Conservation (phyloP, 2,329 filamentous ascomycete genomes). For the Gnomoniopsis sp. region DNA sequence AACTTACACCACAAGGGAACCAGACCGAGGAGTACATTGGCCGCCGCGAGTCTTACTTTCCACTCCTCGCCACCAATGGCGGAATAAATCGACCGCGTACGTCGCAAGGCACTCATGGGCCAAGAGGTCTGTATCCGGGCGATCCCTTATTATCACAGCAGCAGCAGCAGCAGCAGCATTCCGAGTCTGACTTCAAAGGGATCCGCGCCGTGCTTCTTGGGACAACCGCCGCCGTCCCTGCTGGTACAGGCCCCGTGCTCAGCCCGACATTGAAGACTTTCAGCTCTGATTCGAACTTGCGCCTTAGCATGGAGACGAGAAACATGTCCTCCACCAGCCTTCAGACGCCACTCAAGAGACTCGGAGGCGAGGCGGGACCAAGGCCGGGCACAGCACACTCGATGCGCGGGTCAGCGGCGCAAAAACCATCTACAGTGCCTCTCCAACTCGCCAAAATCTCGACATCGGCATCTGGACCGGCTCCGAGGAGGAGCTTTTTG, state of each 20-base stretch:
- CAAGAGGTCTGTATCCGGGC: not conserved
- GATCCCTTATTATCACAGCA: no score
- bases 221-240: constrained; percentile 4
- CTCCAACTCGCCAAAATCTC: constrained; percentile 36
- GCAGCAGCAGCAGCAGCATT: no score
- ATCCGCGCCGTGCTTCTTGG: not conserved
- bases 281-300: constrained; percentile 38
- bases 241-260: not conserved
- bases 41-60: not conserved
- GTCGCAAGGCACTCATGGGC: not conserved
- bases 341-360: constrained; percentile 19
- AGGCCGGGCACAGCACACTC: constrained; percentile 33
- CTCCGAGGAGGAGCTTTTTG: no score
- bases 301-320: constrained; percentile 33
- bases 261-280: constrained; percentile 27
- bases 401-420: constrained; percentile 32
- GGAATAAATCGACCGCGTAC: not conserved
- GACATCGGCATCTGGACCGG: constrained; percentile 23
- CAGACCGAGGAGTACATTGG: not conserved
- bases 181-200: constrained; percentile 1
- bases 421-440: constrained; percentile 34
- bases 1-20: constrained; percentile 10
- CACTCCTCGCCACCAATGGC: not conserved
- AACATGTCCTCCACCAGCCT: constrained; percentile 35
- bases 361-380: constrained; percentile 19